These are phyloP conservation scores for Ganoderma resinaceum DNA, from an alignment of 1,284 basidiomycete species.

Conservation along the genomic window DNA sequence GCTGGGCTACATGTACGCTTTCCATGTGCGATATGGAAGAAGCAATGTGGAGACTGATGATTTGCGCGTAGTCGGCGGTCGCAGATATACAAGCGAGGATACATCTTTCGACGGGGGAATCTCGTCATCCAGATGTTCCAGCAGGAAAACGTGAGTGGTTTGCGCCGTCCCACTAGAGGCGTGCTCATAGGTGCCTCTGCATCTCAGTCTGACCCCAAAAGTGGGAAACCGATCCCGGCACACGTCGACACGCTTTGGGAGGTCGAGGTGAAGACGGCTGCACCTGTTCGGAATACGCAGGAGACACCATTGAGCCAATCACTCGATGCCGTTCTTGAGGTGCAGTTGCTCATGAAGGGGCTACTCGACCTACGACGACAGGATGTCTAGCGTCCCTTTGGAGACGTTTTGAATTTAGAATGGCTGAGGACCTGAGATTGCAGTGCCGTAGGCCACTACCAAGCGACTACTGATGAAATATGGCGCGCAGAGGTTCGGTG, in stretches of 20 bases:
- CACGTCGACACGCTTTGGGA: conserved; percentile 82
- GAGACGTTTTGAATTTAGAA: no score
- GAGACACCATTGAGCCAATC: conserved; percentile 67
- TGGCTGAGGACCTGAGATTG: no score
- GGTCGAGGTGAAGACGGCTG: conserved; percentile 82
- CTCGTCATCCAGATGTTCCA: conserved; percentile 83
- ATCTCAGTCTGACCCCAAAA: conserved; percentile 69
- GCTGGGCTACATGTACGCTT: conserved; percentile 70
- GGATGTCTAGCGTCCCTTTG: no score
- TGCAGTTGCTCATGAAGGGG: conserved; percentile 82
- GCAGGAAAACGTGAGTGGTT: conserved; percentile 68
- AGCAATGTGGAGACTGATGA: conserved; percentile 4
- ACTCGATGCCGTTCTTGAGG: conserved; percentile 76
- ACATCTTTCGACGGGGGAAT: conserved; percentile 70
- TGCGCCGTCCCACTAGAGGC: no score
- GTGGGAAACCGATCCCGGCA: conserved; percentile 73
- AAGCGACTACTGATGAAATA: no score
- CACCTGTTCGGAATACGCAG: conserved; percentile 75
- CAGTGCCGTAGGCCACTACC: no score
- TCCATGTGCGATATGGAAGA: background rate
- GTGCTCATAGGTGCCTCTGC: background rate
- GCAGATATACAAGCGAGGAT: conserved; percentile 82
- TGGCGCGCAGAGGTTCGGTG: no score
- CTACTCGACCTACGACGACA: conserved; percentile 74
- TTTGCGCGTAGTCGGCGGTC: conserved; percentile 59